phyloP scores from a whole-genome alignment of 306 rosid genomes.

The Glycine soja region DNA sequence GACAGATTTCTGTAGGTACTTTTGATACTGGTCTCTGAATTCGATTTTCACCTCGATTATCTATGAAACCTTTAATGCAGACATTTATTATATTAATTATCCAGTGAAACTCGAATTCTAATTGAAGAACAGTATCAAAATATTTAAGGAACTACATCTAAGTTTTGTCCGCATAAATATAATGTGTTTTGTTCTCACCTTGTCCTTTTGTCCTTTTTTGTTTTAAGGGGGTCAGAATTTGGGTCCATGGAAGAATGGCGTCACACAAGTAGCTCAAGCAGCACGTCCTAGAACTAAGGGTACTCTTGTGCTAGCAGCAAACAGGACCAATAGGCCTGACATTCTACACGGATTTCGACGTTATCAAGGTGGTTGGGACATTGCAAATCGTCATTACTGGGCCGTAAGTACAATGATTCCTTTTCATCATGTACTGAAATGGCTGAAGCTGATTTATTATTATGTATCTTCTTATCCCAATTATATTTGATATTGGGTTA shows the following conservation, averaged over 20 bases:
- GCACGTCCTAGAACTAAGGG: constrained; percentile 59
- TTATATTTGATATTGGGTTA: neutral
- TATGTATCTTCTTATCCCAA: constrained; percentile 1
- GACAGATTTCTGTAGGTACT: too few relatives aligned
- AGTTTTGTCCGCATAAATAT: neutral
- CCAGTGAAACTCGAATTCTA: too few relatives aligned
- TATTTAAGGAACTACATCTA: too few relatives aligned
- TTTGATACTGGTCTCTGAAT: too few relatives aligned
- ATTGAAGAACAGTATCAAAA: too few relatives aligned
- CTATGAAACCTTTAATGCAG: too few relatives aligned
- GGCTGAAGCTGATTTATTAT: constrained; percentile 26
- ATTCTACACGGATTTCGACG: constrained; percentile 62
- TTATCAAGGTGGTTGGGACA: constrained; percentile 87
- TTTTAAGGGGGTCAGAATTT: constrained; percentile 62
- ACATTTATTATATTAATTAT: too few relatives aligned
- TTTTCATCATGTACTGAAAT: neutral
- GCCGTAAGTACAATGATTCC: constrained; percentile 64
- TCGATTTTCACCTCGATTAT: too few relatives aligned
- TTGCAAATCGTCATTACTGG: constrained; percentile 79
- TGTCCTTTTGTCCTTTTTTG: constrained; percentile 14
- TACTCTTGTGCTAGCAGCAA: constrained; percentile 79
- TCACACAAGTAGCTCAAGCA: constrained; percentile 56
- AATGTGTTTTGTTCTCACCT: neutral
- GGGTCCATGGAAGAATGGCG: constrained; percentile 75
- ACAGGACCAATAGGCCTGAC: constrained; percentile 83